Percentiles rank a stretch among this genome's conserved stretches.
Evolutionary conservation across 768 basidiomycete genomes (phyloP).

Genomic region (Suillus luteus): DNA sequence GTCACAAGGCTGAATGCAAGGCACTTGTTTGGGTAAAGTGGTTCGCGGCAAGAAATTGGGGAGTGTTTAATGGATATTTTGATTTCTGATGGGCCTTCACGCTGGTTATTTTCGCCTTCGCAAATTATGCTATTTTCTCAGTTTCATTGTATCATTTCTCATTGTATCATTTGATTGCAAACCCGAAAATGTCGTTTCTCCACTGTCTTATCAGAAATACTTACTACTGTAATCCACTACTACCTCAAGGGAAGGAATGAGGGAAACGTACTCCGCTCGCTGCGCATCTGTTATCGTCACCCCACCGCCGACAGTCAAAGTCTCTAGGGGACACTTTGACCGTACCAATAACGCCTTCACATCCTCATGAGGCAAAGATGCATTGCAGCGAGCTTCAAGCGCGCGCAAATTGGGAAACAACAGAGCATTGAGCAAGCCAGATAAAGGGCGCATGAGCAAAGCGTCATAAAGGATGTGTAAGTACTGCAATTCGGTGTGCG

Average conservation of each 20-base stretch:
- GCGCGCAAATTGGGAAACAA: constrained; percentile 19
- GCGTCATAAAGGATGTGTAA: constrained; percentile 14
- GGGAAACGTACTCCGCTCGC: constrained; percentile 14
- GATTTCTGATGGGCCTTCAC: neutral
- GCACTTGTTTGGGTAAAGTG: neutral
- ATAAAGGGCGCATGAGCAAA: constrained; percentile 4
- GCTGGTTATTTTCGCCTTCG: too few species aligned
- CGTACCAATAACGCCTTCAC: constrained; percentile 22
- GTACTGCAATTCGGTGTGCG: constrained; percentile 15
- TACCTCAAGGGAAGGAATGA: constrained; percentile 23
- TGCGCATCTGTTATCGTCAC: constrained; percentile 20
- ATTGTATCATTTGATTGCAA: neutral
- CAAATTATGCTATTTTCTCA: neutral
- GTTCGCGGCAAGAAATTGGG: neutral
- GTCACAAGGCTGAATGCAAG: constrained; percentile 1
- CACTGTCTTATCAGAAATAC: neutral
- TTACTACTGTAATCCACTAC: neutral
- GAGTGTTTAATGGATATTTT: neutral
- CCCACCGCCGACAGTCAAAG: constrained; percentile 18
- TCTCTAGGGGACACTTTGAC: constrained; percentile 26
- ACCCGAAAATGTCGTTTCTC: too few species aligned
- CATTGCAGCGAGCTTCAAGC: constrained; percentile 13
- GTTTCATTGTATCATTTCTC: neutral
- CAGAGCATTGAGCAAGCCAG: constrained; percentile 18
- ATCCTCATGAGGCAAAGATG: constrained; percentile 19